Conservation (phyloP, 1,284 basidiomycete species). For the Trametes pubescens region DNA sequence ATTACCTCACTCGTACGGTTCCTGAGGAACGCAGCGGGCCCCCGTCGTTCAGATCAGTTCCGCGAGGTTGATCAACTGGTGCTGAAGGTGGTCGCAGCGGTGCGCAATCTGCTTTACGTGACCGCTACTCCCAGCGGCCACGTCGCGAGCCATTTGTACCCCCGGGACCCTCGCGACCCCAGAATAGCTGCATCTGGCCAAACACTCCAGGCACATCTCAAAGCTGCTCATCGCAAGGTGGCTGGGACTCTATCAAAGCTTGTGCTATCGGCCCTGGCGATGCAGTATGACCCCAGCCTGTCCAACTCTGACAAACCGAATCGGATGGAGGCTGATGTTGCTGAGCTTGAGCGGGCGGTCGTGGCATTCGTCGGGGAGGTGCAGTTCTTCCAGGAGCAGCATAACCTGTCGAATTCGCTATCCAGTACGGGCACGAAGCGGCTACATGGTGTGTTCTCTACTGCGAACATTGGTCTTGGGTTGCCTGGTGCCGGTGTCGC, state of each 20-base stretch:
- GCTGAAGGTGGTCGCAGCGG: slow-evolving; percentile 68
- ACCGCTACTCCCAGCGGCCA: slow-evolving; percentile 70
- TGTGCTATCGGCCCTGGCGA: slow-evolving; percentile 78
- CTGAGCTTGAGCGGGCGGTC: slow-evolving; percentile 80
- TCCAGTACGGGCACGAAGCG: slow-evolving; percentile 54
- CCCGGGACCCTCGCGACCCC: slow-evolving; percentile 55
- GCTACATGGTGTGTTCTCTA: slow-evolving; percentile 68
- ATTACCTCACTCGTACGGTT: slow-evolving; percentile 73
- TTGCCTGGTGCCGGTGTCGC: slow-evolving; percentile 75
- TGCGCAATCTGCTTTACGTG: slow-evolving; percentile 79
- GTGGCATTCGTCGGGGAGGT: slow-evolving; percentile 77
- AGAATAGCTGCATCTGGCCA: slow-evolving; percentile 55
- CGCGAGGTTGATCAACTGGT: slow-evolving; percentile 69
- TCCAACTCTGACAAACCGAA: slow-evolving; percentile 69
- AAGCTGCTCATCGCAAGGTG: slow-evolving; percentile 79
- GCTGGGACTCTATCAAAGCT: slow-evolving; percentile 81
- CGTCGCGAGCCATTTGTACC: slow-evolving; percentile 64
- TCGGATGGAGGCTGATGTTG: slow-evolving; percentile 79
- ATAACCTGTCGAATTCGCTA: slow-evolving; percentile 42
- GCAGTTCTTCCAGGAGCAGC: slow-evolving; percentile 60
- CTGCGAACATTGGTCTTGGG: slow-evolving; percentile 73
- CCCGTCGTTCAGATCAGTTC: slow-evolving; percentile 60
- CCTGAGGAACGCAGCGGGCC: slow-evolving; percentile 52
- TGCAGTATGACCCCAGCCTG: slow-evolving; percentile 77
- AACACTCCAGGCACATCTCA: slow-evolving; percentile 61